phyloP scores from a whole-genome alignment of 345 rosid genomes.

The Hibiscus syriacus region DNA sequence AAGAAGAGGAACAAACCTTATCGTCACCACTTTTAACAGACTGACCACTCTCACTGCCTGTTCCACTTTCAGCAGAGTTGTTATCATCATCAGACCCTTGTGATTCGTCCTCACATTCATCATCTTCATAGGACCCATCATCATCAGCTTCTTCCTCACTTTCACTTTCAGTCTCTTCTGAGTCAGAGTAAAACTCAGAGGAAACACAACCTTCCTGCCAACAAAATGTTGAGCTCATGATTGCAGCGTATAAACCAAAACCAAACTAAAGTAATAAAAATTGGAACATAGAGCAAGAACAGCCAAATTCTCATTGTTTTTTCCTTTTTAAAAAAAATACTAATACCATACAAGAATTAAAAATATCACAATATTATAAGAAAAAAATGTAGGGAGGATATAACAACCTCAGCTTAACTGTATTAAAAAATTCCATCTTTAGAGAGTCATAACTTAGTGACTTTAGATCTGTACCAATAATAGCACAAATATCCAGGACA shows the following conservation, averaged over 20 bases:
- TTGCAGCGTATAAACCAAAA: conserved; percentile 17
- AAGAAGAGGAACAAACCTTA: conserved; percentile 35
- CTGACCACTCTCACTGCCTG: conserved; percentile 35
- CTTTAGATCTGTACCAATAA: not conserved
- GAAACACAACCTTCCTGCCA: conserved; percentile 74
- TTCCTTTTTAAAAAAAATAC: not conserved
- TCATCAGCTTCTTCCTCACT: conserved; percentile 81
- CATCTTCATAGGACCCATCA: conserved; percentile 73
- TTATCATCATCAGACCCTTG: conserved; percentile 54
- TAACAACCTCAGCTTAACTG: not conserved
- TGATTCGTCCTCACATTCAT: conserved; percentile 39
- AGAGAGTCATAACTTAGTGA: not conserved
- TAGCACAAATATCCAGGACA: not conserved
- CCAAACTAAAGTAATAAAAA: conserved; percentile 1
- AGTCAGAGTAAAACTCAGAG: conserved; percentile 71
- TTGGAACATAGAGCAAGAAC: not conserved
- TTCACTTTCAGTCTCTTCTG: conserved; percentile 79
- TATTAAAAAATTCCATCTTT: not conserved
- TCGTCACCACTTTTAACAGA: conserved; percentile 34
- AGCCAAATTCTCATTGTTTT: not conserved
- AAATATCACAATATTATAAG: not conserved
- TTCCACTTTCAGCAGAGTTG: conserved; percentile 42
- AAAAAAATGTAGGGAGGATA: not conserved
- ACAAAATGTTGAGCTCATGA: conserved; percentile 17
- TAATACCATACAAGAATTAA: not conserved